Base-by-base conservation (phyloP, 495 filamentous ascomycete genomes). In the Lepraria neglecta region DNA sequence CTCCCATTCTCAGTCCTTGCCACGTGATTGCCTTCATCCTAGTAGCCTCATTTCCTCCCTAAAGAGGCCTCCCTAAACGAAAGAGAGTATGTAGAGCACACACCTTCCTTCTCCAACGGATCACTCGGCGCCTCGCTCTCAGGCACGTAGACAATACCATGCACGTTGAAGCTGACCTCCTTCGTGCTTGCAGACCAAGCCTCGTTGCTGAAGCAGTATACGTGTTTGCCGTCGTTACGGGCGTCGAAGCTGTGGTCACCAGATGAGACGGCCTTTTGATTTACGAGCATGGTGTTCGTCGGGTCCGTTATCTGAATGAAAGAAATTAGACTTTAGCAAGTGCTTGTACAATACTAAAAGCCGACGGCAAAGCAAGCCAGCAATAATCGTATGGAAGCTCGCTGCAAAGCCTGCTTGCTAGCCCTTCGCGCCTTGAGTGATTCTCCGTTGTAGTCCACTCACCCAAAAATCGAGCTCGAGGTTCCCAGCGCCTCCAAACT, bases 161-260 rank as follows among this genome's bases (percentile, higher is more conserved):
- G 94, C 27, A 98, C 94, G 73, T 98, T 97, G 80, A 98, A 98
- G 47, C 90, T 94, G 42, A 98, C 92, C 71, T 97, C 95, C 77
- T 98, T 98, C 67, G 84, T 91, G 70, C 85, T 87, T 31, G 89
- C 89, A 54, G 85, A 86, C 87, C 90, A 97, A 70, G 92, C 86
- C 77, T 97, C 94, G 72, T 98, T 98, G 74, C 91, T 95, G 81
- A 98, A 98, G 83, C 94, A 98, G 83, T 98, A 98, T 61, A 83
- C 77, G 78, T 88, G 96, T 73, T 88, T 88, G 61, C 94, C 94
- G 73, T 98, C 94, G 69, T 82, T 72, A 50, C 81, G 76, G 40
- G 95, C 95, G 35, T 84, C 86, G 74, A 99, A 97, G 19, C 88
- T 89, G 81, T 95, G 88, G 76, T 96, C 92, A 64, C 94, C 95